These are phyloP conservation scores for Coemansia umbellata DNA, from an alignment of 192 early-diverging fungal genomes.

Conservation along the genomic window DNA sequence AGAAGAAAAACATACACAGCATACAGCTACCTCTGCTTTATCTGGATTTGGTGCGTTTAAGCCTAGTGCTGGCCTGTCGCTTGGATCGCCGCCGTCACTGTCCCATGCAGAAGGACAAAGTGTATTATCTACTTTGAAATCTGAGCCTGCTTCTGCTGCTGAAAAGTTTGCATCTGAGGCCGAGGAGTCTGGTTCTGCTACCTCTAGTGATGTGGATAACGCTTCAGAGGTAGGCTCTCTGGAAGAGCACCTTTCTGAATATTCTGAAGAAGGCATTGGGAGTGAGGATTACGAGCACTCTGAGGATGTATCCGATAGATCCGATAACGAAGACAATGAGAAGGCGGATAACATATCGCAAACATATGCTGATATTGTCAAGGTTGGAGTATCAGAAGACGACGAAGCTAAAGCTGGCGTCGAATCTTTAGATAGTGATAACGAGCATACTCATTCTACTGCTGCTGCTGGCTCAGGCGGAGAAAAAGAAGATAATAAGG, in stretches of 20 bases:
- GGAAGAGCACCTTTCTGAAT: background rate
- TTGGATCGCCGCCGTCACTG: background rate
- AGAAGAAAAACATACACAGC: background rate
- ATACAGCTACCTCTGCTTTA: background rate
- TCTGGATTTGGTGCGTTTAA: background rate
- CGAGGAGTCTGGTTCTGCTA: background rate
- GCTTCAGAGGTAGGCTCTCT: background rate
- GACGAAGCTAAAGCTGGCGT: background rate
- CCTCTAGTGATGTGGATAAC: background rate
- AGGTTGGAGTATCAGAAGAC: background rate
- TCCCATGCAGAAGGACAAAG: background rate
- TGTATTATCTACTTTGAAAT: background rate
- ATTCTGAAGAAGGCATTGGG: background rate
- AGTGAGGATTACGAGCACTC: background rate
- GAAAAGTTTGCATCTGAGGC: background rate
- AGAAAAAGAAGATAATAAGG: background rate
- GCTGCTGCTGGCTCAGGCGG: too few species aligned
- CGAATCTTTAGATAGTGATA: background rate
- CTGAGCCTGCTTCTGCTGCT: background rate
- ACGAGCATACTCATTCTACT: background rate
- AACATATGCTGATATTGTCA: constrained; percentile 8
- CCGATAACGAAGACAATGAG: background rate
- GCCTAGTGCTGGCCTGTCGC: background rate
- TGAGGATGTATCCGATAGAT: background rate
- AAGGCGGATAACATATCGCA: background rate